Conservation (phyloP, 2,329 filamentous ascomycete genomes). For the Claviceps sorghi region DNA sequence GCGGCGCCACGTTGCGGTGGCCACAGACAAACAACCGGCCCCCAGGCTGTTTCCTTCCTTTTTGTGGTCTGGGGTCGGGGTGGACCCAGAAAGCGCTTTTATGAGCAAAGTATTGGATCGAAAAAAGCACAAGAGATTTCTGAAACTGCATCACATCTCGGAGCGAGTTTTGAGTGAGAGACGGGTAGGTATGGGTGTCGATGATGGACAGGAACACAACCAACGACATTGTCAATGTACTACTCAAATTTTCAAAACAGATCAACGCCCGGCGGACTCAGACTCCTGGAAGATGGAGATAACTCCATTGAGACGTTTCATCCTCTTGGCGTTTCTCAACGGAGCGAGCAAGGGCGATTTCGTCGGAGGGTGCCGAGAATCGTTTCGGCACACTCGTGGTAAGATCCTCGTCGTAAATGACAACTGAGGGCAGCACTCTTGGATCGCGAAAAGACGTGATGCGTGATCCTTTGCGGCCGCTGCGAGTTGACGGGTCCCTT, state of each 20-base stretch:
- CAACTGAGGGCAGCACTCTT: slow-evolving; percentile 15
- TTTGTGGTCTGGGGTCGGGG: background rate
- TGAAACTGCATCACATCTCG: background rate
- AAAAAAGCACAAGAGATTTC: background rate
- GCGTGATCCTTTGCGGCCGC: slow-evolving; percentile 3
- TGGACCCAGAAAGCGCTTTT: background rate
- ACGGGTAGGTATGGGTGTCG: too few relatives aligned
- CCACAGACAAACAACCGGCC: background rate
- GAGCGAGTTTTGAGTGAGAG: background rate
- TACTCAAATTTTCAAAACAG: background rate
- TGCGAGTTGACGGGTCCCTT: background rate
- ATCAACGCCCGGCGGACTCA: slow-evolving; percentile 8
- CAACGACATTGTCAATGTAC: background rate
- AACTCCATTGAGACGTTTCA: slow-evolving; percentile 21
- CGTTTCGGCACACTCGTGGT: slow-evolving; percentile 14
- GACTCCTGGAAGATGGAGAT: slow-evolving; percentile 22
- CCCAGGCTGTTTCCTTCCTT: background rate
- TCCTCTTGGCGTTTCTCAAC: slow-evolving; percentile 9
- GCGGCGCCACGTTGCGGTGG: too few relatives aligned
- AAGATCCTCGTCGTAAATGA: slow-evolving; percentile 25
- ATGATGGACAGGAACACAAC: too few relatives aligned
- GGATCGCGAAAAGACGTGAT: slow-evolving; percentile 10
- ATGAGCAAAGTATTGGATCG: background rate
- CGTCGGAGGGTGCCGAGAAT: slow-evolving; percentile 16
- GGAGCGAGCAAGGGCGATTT: slow-evolving; percentile 8